Percentiles rank a stretch among this genome's conserved stretches.
phyloP scores from a whole-genome alignment of 306 rosid genomes.

The Cicer judaicum region DNA sequence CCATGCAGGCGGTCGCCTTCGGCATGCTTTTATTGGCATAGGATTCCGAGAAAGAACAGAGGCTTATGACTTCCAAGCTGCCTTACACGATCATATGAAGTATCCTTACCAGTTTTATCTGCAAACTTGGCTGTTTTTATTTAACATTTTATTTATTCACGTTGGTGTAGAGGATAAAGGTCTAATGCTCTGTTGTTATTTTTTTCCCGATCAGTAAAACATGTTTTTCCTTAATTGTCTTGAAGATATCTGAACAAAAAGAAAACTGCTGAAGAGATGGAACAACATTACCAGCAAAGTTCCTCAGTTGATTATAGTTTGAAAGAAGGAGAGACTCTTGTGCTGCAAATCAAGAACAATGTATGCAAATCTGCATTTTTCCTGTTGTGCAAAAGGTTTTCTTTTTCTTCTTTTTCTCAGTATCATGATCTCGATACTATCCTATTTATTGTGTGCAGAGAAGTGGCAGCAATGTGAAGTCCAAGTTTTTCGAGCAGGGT shows the following conservation, averaged over 20 bases:
- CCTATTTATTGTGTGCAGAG: constrained; percentile 57
- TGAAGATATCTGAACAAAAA: constrained; percentile 86
- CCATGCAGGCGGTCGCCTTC: constrained; percentile 78
- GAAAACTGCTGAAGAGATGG: constrained; percentile 98
- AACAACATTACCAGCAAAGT: constrained; percentile 80
- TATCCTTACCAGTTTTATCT: constrained; percentile 50
- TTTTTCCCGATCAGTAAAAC: background rate
- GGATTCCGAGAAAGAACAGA: constrained; percentile 97
- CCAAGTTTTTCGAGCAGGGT: constrained; percentile 69
- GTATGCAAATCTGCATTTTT: constrained; percentile 53
- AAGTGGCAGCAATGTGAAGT: constrained; percentile 59
- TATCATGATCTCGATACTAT: constrained; percentile 23
- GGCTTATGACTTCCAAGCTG: constrained; percentile 99
- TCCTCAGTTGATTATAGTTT: constrained; percentile 90
- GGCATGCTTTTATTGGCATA: constrained; percentile 95
- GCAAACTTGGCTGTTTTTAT: constrained; percentile 29
- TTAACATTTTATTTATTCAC: constrained; percentile 7
- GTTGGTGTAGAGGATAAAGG: constrained; percentile 15
- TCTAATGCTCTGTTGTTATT: constrained; percentile 2
- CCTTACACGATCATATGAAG: constrained; percentile 97
- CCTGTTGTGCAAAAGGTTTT: constrained; percentile 25
- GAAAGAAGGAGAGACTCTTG: constrained; percentile 94
- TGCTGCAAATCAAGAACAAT: constrained; percentile 73
- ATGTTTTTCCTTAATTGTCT: constrained; percentile 34
- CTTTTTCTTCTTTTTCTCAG: background rate